A percentile compares a stretch with the other conserved stretches of the same genome.
Evolutionary conservation across 805 yeast species (phyloP).

Genomic region (Lipomyces mesembrius): DNA sequence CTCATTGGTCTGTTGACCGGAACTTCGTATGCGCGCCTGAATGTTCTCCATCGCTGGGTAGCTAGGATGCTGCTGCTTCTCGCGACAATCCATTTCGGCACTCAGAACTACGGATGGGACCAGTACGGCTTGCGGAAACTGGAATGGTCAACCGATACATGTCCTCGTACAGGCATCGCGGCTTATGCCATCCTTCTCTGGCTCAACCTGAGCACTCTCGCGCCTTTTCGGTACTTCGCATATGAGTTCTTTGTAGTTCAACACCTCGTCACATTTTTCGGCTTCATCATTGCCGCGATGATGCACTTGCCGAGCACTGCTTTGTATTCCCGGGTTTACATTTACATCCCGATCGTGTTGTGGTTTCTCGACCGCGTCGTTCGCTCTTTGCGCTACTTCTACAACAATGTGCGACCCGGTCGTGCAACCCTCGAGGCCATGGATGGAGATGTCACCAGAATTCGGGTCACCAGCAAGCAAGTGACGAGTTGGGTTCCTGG

Average conservation of each 20-base stretch:
- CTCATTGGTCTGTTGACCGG: conserved; percentile 33
- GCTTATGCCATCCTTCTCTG: conserved; percentile 37
- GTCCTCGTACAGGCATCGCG: conserved; percentile 34
- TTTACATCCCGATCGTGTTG: conserved; percentile 35
- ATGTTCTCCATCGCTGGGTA: conserved; percentile 38
- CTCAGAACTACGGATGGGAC: conserved; percentile 29
- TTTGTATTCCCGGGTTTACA: conserved; percentile 15
- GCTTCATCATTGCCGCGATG: conserved; percentile 32
- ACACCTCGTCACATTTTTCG: conserved; percentile 35
- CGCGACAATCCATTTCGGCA: conserved; percentile 38
- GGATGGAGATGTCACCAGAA: conserved; percentile 4
- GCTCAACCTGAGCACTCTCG: conserved; percentile 41
- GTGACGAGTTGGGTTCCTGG: conserved; percentile 30
- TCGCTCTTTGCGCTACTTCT: conserved; percentile 16
- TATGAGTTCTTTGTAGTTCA: conserved; percentile 39
- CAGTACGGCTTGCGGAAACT: conserved; percentile 11
- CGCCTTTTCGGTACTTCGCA: conserved; percentile 40
- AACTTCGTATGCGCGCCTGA: conserved; percentile 32
- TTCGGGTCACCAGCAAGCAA: not conserved
- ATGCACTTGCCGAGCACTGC: conserved; percentile 37
- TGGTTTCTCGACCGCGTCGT: conserved; percentile 32
- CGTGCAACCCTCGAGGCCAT: conserved; percentile 5
- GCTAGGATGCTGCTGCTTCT: conserved; percentile 36
- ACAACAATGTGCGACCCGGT: conserved; percentile 4
- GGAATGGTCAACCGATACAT: conserved; percentile 23